phyloP scores from a whole-genome alignment of 2,329 filamentous ascomycete genomes.

The Alternaria infectoria region DNA sequence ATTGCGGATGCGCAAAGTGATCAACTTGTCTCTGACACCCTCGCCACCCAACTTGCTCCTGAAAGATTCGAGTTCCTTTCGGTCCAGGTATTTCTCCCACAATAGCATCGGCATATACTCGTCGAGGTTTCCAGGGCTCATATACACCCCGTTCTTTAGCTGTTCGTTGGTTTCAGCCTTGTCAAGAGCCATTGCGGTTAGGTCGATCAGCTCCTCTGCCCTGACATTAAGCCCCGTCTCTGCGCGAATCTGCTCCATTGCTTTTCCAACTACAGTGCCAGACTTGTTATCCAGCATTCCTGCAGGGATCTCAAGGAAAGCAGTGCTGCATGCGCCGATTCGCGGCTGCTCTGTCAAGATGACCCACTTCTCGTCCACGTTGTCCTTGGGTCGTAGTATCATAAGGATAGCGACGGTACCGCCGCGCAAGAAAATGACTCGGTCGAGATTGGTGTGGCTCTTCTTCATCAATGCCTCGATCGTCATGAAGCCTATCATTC shows the following conservation, averaged over 20 bases:
- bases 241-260: conserved; percentile 64
- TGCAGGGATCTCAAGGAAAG: conserved; percentile 64
- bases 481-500: neutral
- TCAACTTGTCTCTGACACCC: neutral
- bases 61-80: neutral
- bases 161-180: neutral
- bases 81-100: neutral
- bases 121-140: neutral
- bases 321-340: conserved; percentile 61
- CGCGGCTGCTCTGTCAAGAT: conserved; percentile 65
- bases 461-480: neutral
- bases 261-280: conserved; percentile 58
- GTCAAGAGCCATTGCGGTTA: conserved; percentile 59
- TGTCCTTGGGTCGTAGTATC: conserved; percentile 33
- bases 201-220: conserved; percentile 58
- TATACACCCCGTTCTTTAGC: neutral
- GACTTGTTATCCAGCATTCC: conserved; percentile 65
- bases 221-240: conserved; percentile 62
- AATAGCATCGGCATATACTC: neutral
- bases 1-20: neutral
- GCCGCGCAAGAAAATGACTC: conserved; percentile 63
- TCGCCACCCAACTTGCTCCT: neutral
- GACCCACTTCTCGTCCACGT: conserved; percentile 49
- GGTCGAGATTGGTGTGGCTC: conserved; percentile 42
- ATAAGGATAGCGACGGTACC: conserved; percentile 65